Evolutionary conservation across 306 rosid species (phyloP).

Genomic region (Calophaca sinica): DNA sequence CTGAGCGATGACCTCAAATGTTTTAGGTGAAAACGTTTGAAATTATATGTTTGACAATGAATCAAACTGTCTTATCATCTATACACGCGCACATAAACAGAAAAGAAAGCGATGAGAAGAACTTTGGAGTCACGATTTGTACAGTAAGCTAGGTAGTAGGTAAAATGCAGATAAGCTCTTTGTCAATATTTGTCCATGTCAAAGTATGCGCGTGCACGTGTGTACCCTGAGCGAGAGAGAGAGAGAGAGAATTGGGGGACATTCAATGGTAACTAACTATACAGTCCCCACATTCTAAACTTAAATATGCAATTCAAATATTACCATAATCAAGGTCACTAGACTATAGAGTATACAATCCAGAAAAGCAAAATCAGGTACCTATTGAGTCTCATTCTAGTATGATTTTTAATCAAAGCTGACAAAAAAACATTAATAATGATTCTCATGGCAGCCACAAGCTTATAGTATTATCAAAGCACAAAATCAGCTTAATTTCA

Average conservation of each 20-base stretch:
- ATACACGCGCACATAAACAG: constrained; percentile 30
- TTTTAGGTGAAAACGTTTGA: constrained; percentile 43
- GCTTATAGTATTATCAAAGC: constrained; percentile 15
- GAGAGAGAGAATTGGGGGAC: neutral
- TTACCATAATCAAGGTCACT: constrained; percentile 43
- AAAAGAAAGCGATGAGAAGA: constrained; percentile 17
- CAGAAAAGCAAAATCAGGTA: constrained; percentile 53
- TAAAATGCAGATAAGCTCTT: constrained; percentile 46
- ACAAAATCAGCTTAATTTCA: constrained; percentile 43
- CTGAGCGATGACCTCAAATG: neutral
- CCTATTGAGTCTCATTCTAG: constrained; percentile 42
- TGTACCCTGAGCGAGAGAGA: neutral
- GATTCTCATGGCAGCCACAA: constrained; percentile 35
- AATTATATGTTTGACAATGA: constrained; percentile 44
- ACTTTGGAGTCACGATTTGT: constrained; percentile 32
- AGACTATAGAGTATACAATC: constrained; percentile 40
- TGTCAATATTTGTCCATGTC: constrained; percentile 47
- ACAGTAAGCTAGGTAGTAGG: constrained; percentile 30
- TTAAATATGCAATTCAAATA: constrained; percentile 40
- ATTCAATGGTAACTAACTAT: constrained; percentile 34
- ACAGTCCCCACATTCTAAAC: constrained; percentile 46
- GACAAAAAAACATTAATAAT: neutral
- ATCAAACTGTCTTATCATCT: constrained; percentile 38
- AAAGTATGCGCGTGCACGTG: constrained; percentile 58
- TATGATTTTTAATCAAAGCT: constrained; percentile 33